Base-by-base conservation (phyloP, 768 basidiomycete species). In the Tulasnella sp. region DNA sequence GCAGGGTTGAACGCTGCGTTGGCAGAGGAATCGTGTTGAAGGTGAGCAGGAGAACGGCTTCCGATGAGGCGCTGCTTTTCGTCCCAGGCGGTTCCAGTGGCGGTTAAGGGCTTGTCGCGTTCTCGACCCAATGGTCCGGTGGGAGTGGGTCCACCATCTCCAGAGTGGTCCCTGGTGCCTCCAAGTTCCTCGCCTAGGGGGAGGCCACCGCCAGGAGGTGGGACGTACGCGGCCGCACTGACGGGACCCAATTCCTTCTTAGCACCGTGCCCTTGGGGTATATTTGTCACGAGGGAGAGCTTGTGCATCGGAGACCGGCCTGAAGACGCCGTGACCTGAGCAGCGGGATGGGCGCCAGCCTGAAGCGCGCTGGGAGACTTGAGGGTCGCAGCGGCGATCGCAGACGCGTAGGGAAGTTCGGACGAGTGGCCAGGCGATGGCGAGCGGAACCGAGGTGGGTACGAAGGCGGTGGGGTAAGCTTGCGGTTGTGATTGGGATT, bases 41-140 rank as follows among this genome's bases (percentile, higher is more conserved):
- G 78, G 89, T 92, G 44, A 90, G 67, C 67, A 6, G 35, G 91
- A 16, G 84, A 78, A 59, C 89, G 86, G 37, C 82, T 82, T 32
- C 82, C 80, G 29, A 89, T 81, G 42, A 83, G 80, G 47, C 86
- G 86, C 35, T 90, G 88, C 77, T 86, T 88, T 75, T 87, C 86
- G 47, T 90, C 89, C 91, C 90, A 91, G 9, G 82, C 75, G 14
- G 72, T 64, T 16, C 76, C 76, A 29, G 70, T 78, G 4, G 80
- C 78, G 4, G 80, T 77, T 32, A 81, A 79, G 5, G 83, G 40
- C 40, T 44, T 62, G 29, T 44, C 62, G 41, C 35, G 36, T 6
- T 59, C 47, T n/a, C 69, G 36, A 40, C n/a, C 29, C 14, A 29
- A 19, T 22, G 42, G 35, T 19, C 32, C 41, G 26, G 36, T 36